Evolutionary conservation across 805 yeast species (phyloP).

Genomic region (Debaryomyces prosopidis): DNA sequence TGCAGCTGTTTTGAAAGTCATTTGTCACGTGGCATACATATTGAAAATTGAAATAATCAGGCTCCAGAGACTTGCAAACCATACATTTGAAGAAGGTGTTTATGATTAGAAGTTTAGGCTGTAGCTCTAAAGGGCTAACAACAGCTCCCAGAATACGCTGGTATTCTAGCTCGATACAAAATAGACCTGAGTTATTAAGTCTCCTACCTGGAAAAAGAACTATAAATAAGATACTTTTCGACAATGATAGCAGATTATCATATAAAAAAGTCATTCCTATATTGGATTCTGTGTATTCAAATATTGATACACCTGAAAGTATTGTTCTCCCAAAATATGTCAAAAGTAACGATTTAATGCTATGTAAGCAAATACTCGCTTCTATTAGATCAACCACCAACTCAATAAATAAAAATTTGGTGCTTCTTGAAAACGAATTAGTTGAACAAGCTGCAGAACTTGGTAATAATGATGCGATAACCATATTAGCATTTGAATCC

Average conservation of each 20-base stretch:
- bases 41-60: no score
- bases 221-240: conserved; percentile 62
- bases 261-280: conserved; percentile 56
- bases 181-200: conserved; percentile 24
- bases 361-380: conserved; percentile 65
- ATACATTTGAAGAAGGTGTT: not conserved
- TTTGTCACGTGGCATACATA: no score
- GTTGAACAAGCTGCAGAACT: conserved; percentile 83
- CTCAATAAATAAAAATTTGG: conserved; percentile 53
- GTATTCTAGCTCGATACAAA: conserved; percentile 3
- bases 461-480: conserved; percentile 80
- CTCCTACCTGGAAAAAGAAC: conserved; percentile 59
- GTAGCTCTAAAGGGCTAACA: not conserved
- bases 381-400: conserved; percentile 62
- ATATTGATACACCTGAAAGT: conserved; percentile 40
- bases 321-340: conserved; percentile 47
- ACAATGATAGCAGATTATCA: conserved; percentile 59
- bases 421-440: conserved; percentile 66
- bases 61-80: no score
- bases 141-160: not conserved
- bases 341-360: conserved; percentile 59
- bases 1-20: no score
- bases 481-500: conserved; percentile 69
- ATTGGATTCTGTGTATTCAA: conserved; percentile 50
- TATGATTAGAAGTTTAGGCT: not conserved